These are phyloP conservation scores for Cutaneotrichosporon dermatis DNA, from an alignment of 1,284 basidiomycete species.

Conservation along the genomic window DNA sequence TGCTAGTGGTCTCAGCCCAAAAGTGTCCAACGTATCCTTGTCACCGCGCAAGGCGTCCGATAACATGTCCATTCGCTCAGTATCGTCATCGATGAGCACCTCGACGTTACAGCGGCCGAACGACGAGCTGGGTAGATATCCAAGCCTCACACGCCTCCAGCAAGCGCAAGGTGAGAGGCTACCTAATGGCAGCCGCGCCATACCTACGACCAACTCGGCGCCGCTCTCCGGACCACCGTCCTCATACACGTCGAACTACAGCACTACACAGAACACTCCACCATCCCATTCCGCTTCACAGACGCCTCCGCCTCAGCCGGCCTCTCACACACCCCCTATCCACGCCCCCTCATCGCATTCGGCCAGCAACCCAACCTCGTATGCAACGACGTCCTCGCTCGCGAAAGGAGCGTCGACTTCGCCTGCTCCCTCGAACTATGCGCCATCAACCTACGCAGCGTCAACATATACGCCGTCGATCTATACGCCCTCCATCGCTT, in stretches of 20 bases:
- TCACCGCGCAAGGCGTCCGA: constrained; percentile 29
- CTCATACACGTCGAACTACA: neutral
- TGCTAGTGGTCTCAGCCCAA: constrained; percentile 6
- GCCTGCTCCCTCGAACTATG: neutral
- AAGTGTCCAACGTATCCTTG: constrained; percentile 1
- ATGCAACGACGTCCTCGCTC: neutral
- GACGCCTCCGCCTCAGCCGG: neutral
- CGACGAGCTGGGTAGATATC: constrained; percentile 37
- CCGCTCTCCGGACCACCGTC: neutral
- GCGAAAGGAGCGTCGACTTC: neutral
- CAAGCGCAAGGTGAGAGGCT: neutral
- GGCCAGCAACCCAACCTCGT: neutral
- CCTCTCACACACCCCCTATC: neutral
- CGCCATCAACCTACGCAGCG: constrained; percentile 6
- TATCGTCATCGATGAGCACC: constrained; percentile 20
- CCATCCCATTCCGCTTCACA: neutral
- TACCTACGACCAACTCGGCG: neutral
- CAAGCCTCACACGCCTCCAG: constrained; percentile 13
- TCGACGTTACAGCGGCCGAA: constrained; percentile 19
- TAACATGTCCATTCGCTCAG: constrained; percentile 29
- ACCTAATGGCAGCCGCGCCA: constrained; percentile 2
- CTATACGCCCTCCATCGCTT: constrained; percentile 11
- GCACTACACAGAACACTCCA: neutral
- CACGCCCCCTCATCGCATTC: neutral
- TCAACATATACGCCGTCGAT: constrained; percentile 8